Percentiles rank a stretch among this genome's conserved stretches.
These are phyloP conservation scores for Acacia melanoxylon DNA, from an alignment of 306 rosid species.

Conservation along the genomic window DNA sequence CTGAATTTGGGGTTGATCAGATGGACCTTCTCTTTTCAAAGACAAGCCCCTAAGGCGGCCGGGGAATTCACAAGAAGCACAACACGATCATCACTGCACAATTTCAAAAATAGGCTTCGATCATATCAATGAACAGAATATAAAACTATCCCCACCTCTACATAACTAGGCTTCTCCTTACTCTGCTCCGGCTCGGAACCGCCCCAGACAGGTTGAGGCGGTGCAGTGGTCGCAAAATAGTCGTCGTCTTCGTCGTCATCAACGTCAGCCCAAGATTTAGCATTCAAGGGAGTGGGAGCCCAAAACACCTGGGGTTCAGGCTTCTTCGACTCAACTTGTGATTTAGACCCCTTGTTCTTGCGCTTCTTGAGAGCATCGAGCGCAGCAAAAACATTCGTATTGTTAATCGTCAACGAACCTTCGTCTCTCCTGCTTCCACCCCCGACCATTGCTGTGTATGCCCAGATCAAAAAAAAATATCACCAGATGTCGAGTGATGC, in stretches of 20 bases:
- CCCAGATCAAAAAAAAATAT: constrained; percentile 35
- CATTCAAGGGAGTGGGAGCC: constrained; percentile 75
- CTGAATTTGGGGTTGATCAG: background rate
- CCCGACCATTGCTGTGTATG: constrained; percentile 60
- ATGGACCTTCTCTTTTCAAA: background rate
- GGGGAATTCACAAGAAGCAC: background rate
- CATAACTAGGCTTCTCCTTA: constrained; percentile 44
- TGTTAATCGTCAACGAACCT: constrained; percentile 75
- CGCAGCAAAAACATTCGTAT: constrained; percentile 86
- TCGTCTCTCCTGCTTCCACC: constrained; percentile 90
- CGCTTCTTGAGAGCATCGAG: constrained; percentile 76
- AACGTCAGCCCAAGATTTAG: constrained; percentile 87
- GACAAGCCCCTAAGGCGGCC: background rate
- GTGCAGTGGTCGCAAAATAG: constrained; percentile 73
- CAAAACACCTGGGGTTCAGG: constrained; percentile 67
- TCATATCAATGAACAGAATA: constrained; percentile 42
- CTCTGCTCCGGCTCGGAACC: constrained; percentile 48
- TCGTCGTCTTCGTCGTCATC: constrained; percentile 77
- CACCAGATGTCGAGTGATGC: background rate
- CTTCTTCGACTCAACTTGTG: constrained; percentile 43
- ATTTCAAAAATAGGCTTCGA: background rate
- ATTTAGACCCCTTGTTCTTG: constrained; percentile 64
- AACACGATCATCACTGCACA: background rate
- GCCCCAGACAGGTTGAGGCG: constrained; percentile 70
- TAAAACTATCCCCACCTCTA: constrained; percentile 55